phyloP scores from a whole-genome alignment of 495 filamentous ascomycete genomes.

The Clohesyomyces aquaticus region DNA sequence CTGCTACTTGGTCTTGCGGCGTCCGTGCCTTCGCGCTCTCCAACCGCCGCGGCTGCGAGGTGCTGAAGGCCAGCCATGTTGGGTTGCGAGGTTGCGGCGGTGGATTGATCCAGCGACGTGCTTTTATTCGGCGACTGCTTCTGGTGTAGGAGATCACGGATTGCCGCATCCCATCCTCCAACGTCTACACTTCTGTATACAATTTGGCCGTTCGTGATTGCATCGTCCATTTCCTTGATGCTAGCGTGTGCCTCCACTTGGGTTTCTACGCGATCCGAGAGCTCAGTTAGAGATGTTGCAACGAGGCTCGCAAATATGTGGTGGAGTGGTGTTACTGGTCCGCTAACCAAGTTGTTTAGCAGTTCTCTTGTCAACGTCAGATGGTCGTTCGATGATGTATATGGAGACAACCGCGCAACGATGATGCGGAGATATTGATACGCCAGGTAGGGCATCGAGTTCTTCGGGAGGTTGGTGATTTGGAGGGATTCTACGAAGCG shows the following conservation, averaged over 20 bases:
- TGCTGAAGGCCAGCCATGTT: constrained; percentile 42
- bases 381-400: constrained; percentile 21
- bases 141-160: constrained; percentile 30
- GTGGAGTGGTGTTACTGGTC: constrained; percentile 28
- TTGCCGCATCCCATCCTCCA: constrained; percentile 35
- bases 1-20: constrained; percentile 28
- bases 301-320: constrained; percentile 37
- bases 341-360: constrained; percentile 17
- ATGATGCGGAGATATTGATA: constrained; percentile 35
- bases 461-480: constrained; percentile 21
- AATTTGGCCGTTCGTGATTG: constrained; percentile 31
- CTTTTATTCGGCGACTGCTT: constrained; percentile 20
- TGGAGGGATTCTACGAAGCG: constrained; percentile 31
- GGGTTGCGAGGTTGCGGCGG: constrained; percentile 16
- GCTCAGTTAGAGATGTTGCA: constrained; percentile 32
- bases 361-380: constrained; percentile 28
- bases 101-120: constrained; percentile 10
- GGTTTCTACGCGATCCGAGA: constrained; percentile 35
- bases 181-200: constrained; percentile 24
- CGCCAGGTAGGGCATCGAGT: constrained; percentile 30
- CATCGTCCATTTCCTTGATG: constrained; percentile 40
- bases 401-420: constrained; percentile 20
- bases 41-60: constrained; percentile 39
- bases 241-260: constrained; percentile 33
- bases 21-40: constrained; percentile 37